A percentile compares a stretch with the other conserved stretches of the same genome.
Conservation (phyloP, 1,284 basidiomycete species). For the Fomitopsis schrenkii region DNA sequence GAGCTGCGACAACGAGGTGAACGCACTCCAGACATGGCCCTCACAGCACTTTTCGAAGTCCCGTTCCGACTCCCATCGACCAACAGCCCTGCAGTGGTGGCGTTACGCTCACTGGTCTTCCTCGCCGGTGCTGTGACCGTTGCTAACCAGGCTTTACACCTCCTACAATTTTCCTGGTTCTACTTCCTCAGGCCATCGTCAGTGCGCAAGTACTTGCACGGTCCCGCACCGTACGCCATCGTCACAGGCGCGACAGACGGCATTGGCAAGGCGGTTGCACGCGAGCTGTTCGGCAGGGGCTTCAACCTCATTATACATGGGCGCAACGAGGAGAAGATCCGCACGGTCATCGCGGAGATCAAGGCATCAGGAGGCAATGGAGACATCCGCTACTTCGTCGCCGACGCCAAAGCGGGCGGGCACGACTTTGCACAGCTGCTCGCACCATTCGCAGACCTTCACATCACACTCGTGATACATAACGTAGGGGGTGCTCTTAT, state of each 20-base stretch:
- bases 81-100: too few relatives aligned
- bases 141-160: conserved; percentile 7
- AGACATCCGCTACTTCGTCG: conserved; percentile 25
- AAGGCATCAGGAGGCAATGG: conserved; percentile 5
- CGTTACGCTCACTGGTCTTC: too few relatives aligned
- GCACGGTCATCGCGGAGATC: conserved; percentile 19
- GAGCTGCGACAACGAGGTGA: neutral
- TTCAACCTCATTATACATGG: conserved; percentile 30
- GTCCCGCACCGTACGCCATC: conserved; percentile 21
- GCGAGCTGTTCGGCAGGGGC: conserved; percentile 22
- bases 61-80: too few relatives aligned
- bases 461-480: conserved; percentile 26
- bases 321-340: conserved; percentile 24
- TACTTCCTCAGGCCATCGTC: conserved; percentile 22
- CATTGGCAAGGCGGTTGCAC: conserved; percentile 24
- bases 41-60: neutral
- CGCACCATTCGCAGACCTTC: conserved; percentile 19
- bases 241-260: conserved; percentile 28
- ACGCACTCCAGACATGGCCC: neutral
- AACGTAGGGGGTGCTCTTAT: conserved; percentile 24
- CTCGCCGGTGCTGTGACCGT: neutral
- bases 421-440: conserved; percentile 21
- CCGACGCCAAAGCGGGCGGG: conserved; percentile 17
- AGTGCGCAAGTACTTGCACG: conserved; percentile 22
- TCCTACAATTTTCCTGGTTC: conserved; percentile 20